These are phyloP conservation scores for Raffaelea albimanens DNA, from an alignment of 2,329 filamentous ascomycete genomes.

Conservation along the genomic window DNA sequence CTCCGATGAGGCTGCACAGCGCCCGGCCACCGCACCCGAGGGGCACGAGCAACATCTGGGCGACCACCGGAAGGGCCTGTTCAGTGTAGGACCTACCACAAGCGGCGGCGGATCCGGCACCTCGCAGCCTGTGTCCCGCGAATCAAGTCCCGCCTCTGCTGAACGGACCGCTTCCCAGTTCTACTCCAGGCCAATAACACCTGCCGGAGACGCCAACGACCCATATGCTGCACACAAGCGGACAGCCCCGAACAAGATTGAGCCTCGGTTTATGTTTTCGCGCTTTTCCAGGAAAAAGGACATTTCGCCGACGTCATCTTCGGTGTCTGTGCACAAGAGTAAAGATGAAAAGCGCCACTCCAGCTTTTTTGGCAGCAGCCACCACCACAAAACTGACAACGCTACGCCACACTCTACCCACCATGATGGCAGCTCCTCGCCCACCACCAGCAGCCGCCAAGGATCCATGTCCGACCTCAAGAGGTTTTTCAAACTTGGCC, in stretches of 20 bases:
- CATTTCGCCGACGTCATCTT: constrained; percentile 43
- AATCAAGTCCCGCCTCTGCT: constrained; percentile 48
- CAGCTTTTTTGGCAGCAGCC: constrained; percentile 27
- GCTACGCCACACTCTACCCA: constrained; percentile 20
- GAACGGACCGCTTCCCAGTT: constrained; percentile 46
- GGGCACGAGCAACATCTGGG: constrained; percentile 19
- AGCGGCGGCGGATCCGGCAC: constrained; percentile 23
- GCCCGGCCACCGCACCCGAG: constrained; percentile 13
- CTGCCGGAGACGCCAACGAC: constrained; percentile 70
- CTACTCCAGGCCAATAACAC: constrained; percentile 68
- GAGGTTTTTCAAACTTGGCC: constrained; percentile 84
- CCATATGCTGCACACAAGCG: constrained; percentile 80
- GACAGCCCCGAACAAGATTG: constrained; percentile 58
- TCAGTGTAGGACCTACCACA: constrained; percentile 32
- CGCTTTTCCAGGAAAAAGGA: constrained; percentile 66
- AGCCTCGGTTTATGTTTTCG: constrained; percentile 77
- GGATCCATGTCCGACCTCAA: constrained; percentile 92
- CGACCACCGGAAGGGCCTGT: constrained; percentile 44
- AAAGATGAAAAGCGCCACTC: constrained; percentile 43
- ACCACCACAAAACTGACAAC: constrained; percentile 31
- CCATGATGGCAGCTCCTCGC: constrained; percentile 31
- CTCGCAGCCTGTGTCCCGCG: constrained; percentile 49
- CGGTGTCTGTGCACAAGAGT: constrained; percentile 37
- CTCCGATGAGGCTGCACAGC: constrained; percentile 25
- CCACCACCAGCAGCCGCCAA: constrained; percentile 44